These are phyloP conservation scores for Tolypocladium inflatum DNA, from an alignment of 2,329 filamentous ascomycete genomes.

Conservation along the genomic window DNA sequence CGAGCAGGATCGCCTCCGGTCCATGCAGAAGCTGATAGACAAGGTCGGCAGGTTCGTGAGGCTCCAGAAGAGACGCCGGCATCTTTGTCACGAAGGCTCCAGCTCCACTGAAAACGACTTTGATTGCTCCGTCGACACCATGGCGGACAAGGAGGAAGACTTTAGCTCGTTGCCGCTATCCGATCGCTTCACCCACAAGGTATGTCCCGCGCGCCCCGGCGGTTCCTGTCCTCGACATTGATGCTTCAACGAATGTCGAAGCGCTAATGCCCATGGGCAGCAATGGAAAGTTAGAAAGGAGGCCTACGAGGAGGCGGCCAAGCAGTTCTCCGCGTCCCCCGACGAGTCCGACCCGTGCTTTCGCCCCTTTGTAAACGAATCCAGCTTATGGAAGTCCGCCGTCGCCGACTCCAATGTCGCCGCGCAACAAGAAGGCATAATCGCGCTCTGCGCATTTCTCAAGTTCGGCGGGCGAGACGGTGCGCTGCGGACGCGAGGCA, in stretches of 20 bases:
- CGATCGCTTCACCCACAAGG: conserved; percentile 79
- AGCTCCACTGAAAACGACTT: conserved; percentile 9
- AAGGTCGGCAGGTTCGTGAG: conserved; percentile 16
- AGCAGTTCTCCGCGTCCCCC: conserved; percentile 74
- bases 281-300: conserved; percentile 96
- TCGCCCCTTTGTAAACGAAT: conserved; percentile 76
- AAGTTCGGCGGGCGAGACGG: conserved; percentile 80
- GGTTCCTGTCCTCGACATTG: neutral
- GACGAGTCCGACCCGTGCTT: conserved; percentile 83
- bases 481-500: conserved; percentile 65
- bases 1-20: neutral
- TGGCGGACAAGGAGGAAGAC: conserved; percentile 80
- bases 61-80: conserved; percentile 3
- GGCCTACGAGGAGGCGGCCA: conserved; percentile 86
- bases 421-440: conserved; percentile 87
- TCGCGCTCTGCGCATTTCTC: conserved; percentile 80
- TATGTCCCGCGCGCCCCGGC: conserved; percentile 17
- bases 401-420: conserved; percentile 94
- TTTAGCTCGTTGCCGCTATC: conserved; percentile 68
- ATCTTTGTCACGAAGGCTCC: conserved; percentile 5
- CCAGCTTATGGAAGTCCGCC: conserved; percentile 82
- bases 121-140: conserved; percentile 25
- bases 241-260: neutral
- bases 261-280: conserved; percentile 25
- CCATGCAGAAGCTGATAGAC: conserved; percentile 20